Evolutionary conservation across 2,329 filamentous ascomycete species (phyloP).

Genomic region (Madurella fahalii): DNA sequence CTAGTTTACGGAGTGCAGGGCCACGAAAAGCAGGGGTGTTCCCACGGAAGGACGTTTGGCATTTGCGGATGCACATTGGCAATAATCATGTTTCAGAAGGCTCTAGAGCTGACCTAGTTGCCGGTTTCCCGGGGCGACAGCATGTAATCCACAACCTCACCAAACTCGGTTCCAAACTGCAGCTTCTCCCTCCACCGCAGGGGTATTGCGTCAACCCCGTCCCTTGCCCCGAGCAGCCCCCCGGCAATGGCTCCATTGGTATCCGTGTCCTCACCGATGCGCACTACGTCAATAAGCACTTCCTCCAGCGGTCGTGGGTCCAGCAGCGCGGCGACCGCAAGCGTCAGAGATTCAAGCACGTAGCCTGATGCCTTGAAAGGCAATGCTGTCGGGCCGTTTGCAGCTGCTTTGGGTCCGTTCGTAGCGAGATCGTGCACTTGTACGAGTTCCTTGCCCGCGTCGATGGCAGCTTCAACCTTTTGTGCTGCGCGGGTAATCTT

Average conservation of each 20-base stretch:
- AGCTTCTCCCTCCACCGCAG: conserved; percentile 36
- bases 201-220: conserved; percentile 41
- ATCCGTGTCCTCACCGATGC: conserved; percentile 43
- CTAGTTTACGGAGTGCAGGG: too few relatives aligned
- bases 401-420: conserved; percentile 30
- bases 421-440: conserved; percentile 28
- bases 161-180: conserved; percentile 40
- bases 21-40: too few relatives aligned
- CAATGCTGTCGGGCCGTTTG: conserved; percentile 29
- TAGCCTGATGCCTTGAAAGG: conserved; percentile 35
- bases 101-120: too few relatives aligned
- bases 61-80: too few relatives aligned
- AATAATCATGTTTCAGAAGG: too few relatives aligned
- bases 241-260: conserved; percentile 46
- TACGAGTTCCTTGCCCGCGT: conserved; percentile 27
- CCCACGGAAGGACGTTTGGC: too few relatives aligned
- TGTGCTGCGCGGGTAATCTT: conserved; percentile 5
- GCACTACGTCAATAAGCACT: conserved; percentile 43
- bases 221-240: conserved; percentile 42
- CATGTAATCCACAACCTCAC: conserved; percentile 16
- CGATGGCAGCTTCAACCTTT: conserved; percentile 28
- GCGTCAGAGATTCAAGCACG: conserved; percentile 40
- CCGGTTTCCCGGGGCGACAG: neutral
- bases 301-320: conserved; percentile 39
- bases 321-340: conserved; percentile 41